Percentiles rank a stretch among this genome's conserved stretches.
Evolutionary conservation across 176 grass and related monocot species (phyloP).

Genomic region (Aegilops bicornis): DNA sequence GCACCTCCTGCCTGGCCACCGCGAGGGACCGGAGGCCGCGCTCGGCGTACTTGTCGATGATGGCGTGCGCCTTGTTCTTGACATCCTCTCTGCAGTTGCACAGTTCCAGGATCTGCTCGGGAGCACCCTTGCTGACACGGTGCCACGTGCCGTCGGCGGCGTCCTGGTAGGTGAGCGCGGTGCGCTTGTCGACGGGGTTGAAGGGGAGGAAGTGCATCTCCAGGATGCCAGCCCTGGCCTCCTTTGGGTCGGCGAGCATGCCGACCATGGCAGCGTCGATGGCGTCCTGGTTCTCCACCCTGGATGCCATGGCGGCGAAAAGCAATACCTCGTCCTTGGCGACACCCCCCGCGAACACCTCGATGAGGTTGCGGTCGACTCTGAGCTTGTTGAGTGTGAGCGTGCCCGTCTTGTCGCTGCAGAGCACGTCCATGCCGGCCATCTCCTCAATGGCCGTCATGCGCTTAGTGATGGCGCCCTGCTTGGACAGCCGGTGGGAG

Average conservation of each 20-base stretch:
- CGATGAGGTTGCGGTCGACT: conserved; percentile 68
- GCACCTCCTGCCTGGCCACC: conserved; percentile 71
- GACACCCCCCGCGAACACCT: conserved; percentile 57
- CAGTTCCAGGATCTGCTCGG: conserved; percentile 83
- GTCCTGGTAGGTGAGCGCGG: conserved; percentile 78
- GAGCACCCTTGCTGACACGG: conserved; percentile 93
- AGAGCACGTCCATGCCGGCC: conserved; percentile 87
- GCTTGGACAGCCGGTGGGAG: conserved; percentile 59
- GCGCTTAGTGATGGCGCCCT: conserved; percentile 94
- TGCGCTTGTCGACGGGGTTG: conserved; percentile 97
- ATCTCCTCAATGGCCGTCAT: conserved; percentile 99
- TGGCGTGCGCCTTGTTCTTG: conserved; percentile 43
- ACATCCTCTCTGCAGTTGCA: conserved; percentile 58
- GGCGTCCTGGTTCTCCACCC: conserved; percentile 97
- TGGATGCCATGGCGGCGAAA: conserved; percentile 69
- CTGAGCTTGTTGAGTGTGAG: conserved; percentile 88
- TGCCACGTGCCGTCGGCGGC: conserved; percentile 48
- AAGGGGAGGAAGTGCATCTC: conserved; percentile 94
- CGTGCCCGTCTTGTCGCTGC: conserved; percentile 98
- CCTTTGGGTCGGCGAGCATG: conserved; percentile 80
- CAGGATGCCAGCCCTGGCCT: conserved; percentile 73
- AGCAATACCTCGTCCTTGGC: conserved; percentile 40
- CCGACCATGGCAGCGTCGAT: conserved; percentile 89
- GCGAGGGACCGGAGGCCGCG: conserved; percentile 80
- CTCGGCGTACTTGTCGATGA: conserved; percentile 93